phyloP scores from a whole-genome alignment of 108 stramenopile species.

The Discostella pseudostelligera region DNA sequence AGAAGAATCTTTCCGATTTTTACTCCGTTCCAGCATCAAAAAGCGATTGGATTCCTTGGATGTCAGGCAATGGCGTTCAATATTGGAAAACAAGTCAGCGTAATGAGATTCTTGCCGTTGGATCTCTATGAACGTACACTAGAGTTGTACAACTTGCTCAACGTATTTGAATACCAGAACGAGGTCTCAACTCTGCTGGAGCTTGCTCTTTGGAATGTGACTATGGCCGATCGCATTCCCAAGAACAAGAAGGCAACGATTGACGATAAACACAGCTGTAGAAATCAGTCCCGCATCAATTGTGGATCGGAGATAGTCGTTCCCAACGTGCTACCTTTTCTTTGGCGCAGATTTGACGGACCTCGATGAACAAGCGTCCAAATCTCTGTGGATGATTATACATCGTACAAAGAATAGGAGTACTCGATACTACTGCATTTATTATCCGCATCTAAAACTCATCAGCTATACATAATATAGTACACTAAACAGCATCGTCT shows the following conservation, averaged over 20 bases:
- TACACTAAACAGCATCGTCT: constrained; percentile 1
- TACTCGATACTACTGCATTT: too few relatives aligned
- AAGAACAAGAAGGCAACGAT: constrained; percentile 6
- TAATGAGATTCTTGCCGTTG: not conserved
- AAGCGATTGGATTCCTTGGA: not conserved
- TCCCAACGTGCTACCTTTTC: not conserved
- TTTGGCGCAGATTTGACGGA: not conserved
- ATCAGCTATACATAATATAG: too few relatives aligned
- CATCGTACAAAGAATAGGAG: too few relatives aligned
- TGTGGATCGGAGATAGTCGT: constrained; percentile 1
- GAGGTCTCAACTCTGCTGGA: not conserved
- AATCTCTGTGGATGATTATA: too few relatives aligned
- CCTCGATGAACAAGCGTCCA: too few relatives aligned
- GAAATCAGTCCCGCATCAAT: not conserved
- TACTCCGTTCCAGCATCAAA: not conserved
- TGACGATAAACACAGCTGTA: not conserved
- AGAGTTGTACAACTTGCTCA: not conserved
- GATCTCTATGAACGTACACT: not conserved
- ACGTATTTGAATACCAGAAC: not conserved
- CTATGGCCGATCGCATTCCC: not conserved
- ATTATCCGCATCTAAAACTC: too few relatives aligned
- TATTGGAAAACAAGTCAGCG: not conserved
- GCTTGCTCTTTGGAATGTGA: not conserved
- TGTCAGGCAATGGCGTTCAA: not conserved
- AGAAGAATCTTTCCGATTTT: not conserved